A percentile compares a stretch with the other conserved stretches of the same genome.
Evolutionary conservation across 1,139 yeast genomes (phyloP).

Genomic region (Taiozyma onychis): DNA sequence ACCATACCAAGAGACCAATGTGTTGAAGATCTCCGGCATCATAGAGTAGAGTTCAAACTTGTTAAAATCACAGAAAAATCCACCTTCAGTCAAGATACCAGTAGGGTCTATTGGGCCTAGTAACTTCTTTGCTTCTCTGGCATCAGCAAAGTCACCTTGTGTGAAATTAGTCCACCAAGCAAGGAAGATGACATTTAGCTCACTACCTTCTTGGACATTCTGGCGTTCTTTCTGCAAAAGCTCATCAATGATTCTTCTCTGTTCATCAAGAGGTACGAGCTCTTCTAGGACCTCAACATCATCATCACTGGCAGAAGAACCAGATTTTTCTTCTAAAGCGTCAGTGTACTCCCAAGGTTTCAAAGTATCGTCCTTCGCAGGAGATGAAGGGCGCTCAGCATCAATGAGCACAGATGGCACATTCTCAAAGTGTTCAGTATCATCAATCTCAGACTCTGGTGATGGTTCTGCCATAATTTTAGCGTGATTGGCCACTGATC

Average conservation of each 20-base stretch:
- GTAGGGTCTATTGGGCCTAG: conserved; percentile 33
- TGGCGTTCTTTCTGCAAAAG: conserved; percentile 8
- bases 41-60: conserved; percentile 30
- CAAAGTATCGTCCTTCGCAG: neutral
- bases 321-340: neutral
- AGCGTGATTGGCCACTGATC: neutral
- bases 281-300: neutral
- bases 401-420: neutral
- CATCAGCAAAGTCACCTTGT: conserved; percentile 12
- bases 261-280: conserved; percentile 12
- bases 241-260: conserved; percentile 13
- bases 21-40: conserved; percentile 37
- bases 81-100: conserved; percentile 26
- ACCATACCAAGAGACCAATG: conserved; percentile 52
- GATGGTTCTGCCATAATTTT: neutral
- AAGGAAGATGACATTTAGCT: conserved; percentile 31
- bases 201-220: conserved; percentile 26
- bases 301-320: neutral
- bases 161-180: conserved; percentile 32
- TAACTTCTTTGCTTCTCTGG: conserved; percentile 14
- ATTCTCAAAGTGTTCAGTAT: neutral
- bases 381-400: neutral
- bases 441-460: neutral
- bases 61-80: conserved; percentile 27
- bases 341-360: neutral